These are phyloP conservation scores for Puccinia triticina DNA, from an alignment of 1,284 basidiomycete species.

Conservation along the genomic window DNA sequence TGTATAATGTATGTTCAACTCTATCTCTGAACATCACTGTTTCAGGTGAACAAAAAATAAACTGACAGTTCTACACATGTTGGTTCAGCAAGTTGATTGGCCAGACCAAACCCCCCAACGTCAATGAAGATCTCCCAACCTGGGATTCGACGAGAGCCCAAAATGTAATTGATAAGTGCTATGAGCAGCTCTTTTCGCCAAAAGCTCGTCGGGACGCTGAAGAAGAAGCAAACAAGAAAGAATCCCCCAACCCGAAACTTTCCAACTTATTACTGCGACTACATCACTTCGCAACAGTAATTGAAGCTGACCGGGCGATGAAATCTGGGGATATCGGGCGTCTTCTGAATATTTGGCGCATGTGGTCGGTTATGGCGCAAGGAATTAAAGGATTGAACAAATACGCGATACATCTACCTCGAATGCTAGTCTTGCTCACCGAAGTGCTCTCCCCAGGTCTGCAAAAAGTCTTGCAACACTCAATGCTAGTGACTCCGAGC, in stretches of 20 bases:
- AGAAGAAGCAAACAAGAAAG: not conserved
- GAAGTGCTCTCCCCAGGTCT: not conserved
- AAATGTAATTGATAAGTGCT: no score
- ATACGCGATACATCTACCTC: constrained; percentile 19
- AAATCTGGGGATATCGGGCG: constrained; percentile 26
- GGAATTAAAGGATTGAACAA: not conserved
- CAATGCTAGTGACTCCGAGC: not conserved
- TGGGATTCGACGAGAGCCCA: no score
- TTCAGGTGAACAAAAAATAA: no score
- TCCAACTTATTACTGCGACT: not conserved
- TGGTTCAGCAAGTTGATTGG: not conserved
- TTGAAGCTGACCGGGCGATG: not conserved
- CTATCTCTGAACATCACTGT: not conserved
- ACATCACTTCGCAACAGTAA: not conserved
- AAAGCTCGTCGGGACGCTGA: no score
- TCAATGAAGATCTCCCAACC: no score
- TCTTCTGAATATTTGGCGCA: not conserved
- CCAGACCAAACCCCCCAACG: no score
- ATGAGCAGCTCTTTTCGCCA: not conserved
- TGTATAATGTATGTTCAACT: not conserved
- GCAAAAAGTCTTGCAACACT: not conserved
- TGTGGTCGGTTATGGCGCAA: constrained; percentile 9
- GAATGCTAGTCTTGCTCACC: not conserved
- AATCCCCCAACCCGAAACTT: not conserved
- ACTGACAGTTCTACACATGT: not conserved